Evolutionary conservation across 768 basidiomycete species (phyloP).

Genomic region (Phylloporus sp.): DNA sequence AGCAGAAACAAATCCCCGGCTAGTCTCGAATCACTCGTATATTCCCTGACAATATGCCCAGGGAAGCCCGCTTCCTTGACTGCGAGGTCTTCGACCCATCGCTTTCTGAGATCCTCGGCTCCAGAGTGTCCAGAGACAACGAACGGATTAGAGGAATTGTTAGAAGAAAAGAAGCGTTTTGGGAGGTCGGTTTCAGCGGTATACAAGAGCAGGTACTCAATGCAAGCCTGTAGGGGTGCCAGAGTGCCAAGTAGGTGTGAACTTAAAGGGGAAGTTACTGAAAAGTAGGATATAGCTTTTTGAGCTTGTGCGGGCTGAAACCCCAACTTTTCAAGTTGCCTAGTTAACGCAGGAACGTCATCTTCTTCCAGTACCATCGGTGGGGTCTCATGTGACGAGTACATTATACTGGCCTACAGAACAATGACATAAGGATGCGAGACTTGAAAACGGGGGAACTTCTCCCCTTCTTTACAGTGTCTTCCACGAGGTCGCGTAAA

Average conservation of each 20-base stretch:
- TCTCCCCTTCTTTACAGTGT: slow-evolving; percentile 69
- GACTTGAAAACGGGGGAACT: not conserved
- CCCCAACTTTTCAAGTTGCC: slow-evolving; percentile 60
- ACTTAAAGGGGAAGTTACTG: slow-evolving; percentile 53
- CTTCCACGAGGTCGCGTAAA: slow-evolving; percentile 78
- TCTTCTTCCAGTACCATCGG: slow-evolving; percentile 40
- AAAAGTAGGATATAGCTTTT: slow-evolving; percentile 54
- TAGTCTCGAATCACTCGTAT: slow-evolving; percentile 35
- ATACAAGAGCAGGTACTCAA: slow-evolving; percentile 81
- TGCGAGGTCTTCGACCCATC: slow-evolving; percentile 80
- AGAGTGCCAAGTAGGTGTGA: slow-evolving; percentile 57
- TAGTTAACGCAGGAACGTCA: slow-evolving; percentile 39
- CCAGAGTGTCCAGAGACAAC: slow-evolving; percentile 63
- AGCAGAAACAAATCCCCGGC: slow-evolving; percentile 52
- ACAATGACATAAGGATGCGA: not conserved
- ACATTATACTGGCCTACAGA: slow-evolving; percentile 47
- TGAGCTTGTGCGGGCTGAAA: slow-evolving; percentile 57
- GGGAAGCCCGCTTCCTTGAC: slow-evolving; percentile 86
- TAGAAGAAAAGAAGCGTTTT: slow-evolving; percentile 55
- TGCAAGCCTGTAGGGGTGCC: slow-evolving; percentile 69
- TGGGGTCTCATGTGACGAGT: slow-evolving; percentile 38
- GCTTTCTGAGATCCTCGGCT: slow-evolving; percentile 56
- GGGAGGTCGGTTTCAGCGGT: slow-evolving; percentile 89
- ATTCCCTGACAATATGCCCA: slow-evolving; percentile 58
- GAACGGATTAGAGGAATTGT: slow-evolving; percentile 69